Conservation (phyloP, 345 rosid species). For the Salix suchowensis region DNA sequence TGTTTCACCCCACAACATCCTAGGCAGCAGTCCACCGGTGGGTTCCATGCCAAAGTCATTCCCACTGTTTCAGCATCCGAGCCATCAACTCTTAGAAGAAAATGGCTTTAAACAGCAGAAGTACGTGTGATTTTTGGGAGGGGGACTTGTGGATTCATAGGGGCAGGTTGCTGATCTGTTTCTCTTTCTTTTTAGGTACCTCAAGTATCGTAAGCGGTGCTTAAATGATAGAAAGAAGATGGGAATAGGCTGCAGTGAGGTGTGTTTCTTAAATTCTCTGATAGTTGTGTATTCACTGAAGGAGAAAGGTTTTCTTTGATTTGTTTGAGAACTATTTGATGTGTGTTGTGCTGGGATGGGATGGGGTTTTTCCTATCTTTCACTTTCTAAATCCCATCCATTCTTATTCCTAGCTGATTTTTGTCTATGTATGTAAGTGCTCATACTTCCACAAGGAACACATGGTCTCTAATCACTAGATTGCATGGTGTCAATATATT, state of each 20-base stretch:
- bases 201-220: slow-evolving; percentile 88
- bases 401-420: neutral
- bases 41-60: slow-evolving; percentile 94
- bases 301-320: neutral
- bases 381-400: neutral
- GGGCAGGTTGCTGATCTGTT: slow-evolving; percentile 15
- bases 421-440: neutral
- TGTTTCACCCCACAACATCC: slow-evolving; percentile 63
- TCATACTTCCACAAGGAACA: neutral
- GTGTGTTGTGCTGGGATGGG: no score
- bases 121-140: slow-evolving; percentile 42
- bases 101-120: slow-evolving; percentile 94
- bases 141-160: neutral
- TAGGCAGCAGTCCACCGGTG: slow-evolving; percentile 87
- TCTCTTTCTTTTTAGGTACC: slow-evolving; percentile 55
- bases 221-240: slow-evolving; percentile 83
- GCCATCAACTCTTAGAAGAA: slow-evolving; percentile 92
- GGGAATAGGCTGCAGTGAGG: slow-evolving; percentile 97
- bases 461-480: neutral
- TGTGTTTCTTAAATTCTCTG: slow-evolving; percentile 20
- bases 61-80: slow-evolving; percentile 91
- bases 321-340: neutral
- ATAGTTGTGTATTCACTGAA: neutral
- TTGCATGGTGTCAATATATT: neutral
- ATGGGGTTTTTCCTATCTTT: neutral